Percentiles rank a stretch among this genome's conserved stretches.
Conservation (phyloP, 257 asterid species). For the Marsdenia floribunda region DNA sequence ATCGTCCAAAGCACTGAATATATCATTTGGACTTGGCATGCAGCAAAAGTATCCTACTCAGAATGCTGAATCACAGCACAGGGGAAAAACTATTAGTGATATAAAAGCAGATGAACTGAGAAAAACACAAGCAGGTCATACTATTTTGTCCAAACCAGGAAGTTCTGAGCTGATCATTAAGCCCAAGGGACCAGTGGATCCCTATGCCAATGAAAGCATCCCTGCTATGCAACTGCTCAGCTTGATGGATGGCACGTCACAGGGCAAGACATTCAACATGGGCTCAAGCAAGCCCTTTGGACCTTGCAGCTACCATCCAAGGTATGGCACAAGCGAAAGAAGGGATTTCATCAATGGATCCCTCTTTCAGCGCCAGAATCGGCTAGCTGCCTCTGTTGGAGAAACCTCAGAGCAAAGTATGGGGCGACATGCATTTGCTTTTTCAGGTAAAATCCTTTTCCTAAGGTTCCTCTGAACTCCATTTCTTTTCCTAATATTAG, state of each 20-base stretch:
- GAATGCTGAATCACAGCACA: constrained; percentile 14
- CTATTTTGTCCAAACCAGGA: constrained; percentile 13
- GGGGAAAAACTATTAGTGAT: constrained; percentile 36
- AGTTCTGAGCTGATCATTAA: constrained; percentile 21
- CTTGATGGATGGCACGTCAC: constrained; percentile 54
- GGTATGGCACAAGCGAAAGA: constrained; percentile 36
- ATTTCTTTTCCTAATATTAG: not conserved
- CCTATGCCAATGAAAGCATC: constrained; percentile 56
- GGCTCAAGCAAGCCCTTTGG: constrained; percentile 35
- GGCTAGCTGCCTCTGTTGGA: constrained; percentile 1
- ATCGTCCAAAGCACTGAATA: constrained; percentile 12
- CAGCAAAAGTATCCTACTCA: constrained; percentile 26
- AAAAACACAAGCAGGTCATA: constrained; percentile 15
- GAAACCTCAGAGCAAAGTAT: constrained; percentile 35
- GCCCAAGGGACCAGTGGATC: constrained; percentile 35
- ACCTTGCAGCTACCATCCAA: constrained; percentile 43
- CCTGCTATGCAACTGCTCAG: constrained; percentile 81
- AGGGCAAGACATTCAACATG: constrained; percentile 24
- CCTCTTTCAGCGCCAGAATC: constrained; percentile 27
- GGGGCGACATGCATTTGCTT: constrained; percentile 22
- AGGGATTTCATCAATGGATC: constrained; percentile 32
- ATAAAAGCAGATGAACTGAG: constrained; percentile 26
- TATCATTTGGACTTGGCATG: constrained; percentile 23
- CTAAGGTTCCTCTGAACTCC: no score
- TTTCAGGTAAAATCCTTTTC: constrained; percentile 27